Evolutionary conservation across 768 basidiomycete genomes (phyloP).

Genomic region (Russula virescens): DNA sequence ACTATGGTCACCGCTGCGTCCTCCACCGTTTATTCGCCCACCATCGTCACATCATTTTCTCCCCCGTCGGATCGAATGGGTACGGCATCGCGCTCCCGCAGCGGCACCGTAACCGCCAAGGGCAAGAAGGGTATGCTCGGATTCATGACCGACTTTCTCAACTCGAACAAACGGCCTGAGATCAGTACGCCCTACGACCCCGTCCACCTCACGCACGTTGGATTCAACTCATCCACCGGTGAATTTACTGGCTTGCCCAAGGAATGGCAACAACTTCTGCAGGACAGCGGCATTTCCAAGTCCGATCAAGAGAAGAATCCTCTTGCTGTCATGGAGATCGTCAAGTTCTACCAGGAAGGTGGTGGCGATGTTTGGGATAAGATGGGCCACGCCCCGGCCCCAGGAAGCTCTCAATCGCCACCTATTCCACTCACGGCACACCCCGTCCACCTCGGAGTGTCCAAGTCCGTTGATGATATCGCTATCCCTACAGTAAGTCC

Average conservation of each 20-base stretch:
- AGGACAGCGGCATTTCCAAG: conserved; percentile 92
- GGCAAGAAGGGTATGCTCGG: conserved; percentile 58
- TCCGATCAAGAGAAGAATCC: conserved; percentile 97
- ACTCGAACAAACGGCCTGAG: conserved; percentile 70
- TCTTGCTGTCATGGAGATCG: conserved; percentile 96
- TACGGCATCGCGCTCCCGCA: conserved; percentile 37
- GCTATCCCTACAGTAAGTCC: conserved; percentile 53
- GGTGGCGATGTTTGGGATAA: conserved; percentile 82
- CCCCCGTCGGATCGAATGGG: conserved; percentile 22
- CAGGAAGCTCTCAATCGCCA: conserved; percentile 24
- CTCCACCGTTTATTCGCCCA: conserved; percentile 8
- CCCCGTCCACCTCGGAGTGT: conserved; percentile 22
- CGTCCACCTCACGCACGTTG: conserved; percentile 98
- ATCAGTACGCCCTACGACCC: conserved; percentile 99
- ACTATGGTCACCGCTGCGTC: not conserved
- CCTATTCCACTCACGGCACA: conserved; percentile 14
- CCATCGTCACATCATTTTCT: conserved; percentile 16
- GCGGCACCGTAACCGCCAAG: conserved; percentile 38
- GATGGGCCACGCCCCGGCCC: conserved; percentile 45
- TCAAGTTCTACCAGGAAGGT: conserved; percentile 95
- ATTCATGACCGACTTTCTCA: conserved; percentile 71
- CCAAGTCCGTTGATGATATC: conserved; percentile 42
- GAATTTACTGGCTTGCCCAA: conserved; percentile 97
- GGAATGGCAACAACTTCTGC: conserved; percentile 97
- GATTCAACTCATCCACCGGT: conserved; percentile 97